Percentiles rank a stretch among this genome's conserved stretches.
phyloP scores from a whole-genome alignment of 768 basidiomycete genomes.

The Hypholoma sublateritium region DNA sequence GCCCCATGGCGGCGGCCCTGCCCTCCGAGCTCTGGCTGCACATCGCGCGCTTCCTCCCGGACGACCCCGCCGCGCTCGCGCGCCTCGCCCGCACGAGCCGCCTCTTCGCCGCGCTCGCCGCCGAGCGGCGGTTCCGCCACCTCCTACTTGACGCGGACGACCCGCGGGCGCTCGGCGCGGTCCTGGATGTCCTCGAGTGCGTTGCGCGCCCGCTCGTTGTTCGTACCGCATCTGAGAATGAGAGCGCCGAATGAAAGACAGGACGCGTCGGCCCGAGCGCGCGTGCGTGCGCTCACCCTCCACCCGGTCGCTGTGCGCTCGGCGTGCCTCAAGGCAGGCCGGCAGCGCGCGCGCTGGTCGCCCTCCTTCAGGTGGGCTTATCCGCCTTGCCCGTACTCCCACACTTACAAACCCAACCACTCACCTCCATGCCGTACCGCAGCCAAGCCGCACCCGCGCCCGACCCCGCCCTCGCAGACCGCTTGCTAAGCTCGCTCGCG shows the following conservation, averaged over 20 bases:
- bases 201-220: conserved; percentile 5
- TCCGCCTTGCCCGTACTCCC: too few relatives aligned
- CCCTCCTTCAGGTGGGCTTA: conserved; percentile 15
- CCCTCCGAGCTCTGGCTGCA: conserved; percentile 25
- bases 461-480: conserved; percentile 16
- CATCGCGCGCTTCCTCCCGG: conserved; percentile 19
- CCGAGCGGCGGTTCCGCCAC: conserved; percentile 19
- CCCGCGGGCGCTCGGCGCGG: conserved; percentile 7
- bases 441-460: conserved; percentile 1
- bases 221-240: too few relatives aligned
- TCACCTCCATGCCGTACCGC: too few relatives aligned
- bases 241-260: conserved; percentile 1
- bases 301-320: conserved; percentile 21
- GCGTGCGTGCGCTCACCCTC: conserved; percentile 17
- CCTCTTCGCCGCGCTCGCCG: conserved; percentile 15
- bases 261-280: conserved; percentile 9
- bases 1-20: conserved; percentile 8
- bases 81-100: conserved; percentile 14
- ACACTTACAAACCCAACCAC: too few relatives aligned
- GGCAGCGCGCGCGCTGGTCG: conserved; percentile 10
- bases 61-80: conserved; percentile 8
- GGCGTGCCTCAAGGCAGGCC: conserved; percentile 17
- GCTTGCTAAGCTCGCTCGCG: conserved; percentile 12
- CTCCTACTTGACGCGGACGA: conserved; percentile 19
- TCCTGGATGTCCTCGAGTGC: conserved; percentile 16